phyloP scores from a whole-genome alignment of 2,329 filamentous ascomycete genomes.

The Nemania sp. region DNA sequence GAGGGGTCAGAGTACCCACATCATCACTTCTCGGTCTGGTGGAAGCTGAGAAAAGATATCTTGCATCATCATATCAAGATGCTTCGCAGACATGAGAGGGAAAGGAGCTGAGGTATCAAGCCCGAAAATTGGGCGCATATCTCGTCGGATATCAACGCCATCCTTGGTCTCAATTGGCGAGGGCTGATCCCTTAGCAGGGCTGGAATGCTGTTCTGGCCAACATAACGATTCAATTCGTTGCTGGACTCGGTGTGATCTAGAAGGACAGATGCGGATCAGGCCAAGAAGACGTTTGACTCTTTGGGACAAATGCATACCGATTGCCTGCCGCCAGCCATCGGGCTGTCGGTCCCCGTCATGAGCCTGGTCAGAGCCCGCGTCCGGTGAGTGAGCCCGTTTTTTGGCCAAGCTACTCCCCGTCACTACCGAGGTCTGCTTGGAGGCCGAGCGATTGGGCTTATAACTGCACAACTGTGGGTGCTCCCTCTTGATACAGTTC shows the following conservation, averaged over 20 bases:
- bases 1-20: slow-evolving; percentile 59
- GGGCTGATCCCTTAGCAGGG: slow-evolving; percentile 64
- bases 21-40: slow-evolving; percentile 67
- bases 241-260: slow-evolving; percentile 57
- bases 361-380: slow-evolving; percentile 42
- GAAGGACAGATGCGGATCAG: slow-evolving; percentile 18
- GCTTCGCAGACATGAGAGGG: slow-evolving; percentile 66
- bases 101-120: slow-evolving; percentile 69
- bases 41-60: slow-evolving; percentile 66
- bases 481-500: slow-evolving; percentile 68
- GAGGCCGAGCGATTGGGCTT: slow-evolving; percentile 60
- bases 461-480: slow-evolving; percentile 67
- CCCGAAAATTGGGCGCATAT: slow-evolving; percentile 68
- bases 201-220: slow-evolving; percentile 69
- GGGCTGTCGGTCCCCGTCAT: slow-evolving; percentile 42
- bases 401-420: slow-evolving; percentile 37
- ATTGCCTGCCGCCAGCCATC: slow-evolving; percentile 40
- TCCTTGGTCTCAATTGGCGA: slow-evolving; percentile 55
- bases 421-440: slow-evolving; percentile 40
- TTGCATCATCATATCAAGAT: slow-evolving; percentile 61
- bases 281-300: background rate
- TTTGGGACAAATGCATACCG: slow-evolving; percentile 29
- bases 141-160: slow-evolving; percentile 61
- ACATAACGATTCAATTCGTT: slow-evolving; percentile 61
- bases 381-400: slow-evolving; percentile 52